Evolutionary conservation across 768 basidiomycete genomes (phyloP).

Genomic region (Astraeus odoratus): DNA sequence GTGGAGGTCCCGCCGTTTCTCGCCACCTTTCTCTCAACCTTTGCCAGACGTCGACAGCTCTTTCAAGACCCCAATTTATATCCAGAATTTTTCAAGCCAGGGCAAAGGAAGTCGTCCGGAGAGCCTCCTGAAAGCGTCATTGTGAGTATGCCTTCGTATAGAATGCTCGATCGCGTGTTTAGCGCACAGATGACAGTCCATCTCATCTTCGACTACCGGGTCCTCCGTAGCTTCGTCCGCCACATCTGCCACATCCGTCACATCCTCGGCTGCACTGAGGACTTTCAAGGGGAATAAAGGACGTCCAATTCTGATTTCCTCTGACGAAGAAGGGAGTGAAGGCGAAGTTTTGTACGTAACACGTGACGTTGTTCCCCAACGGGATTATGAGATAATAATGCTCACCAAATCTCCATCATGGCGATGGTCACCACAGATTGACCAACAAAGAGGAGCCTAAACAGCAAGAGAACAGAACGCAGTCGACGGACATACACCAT

Average conservation of each 20-base stretch:
- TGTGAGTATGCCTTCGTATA: conserved; percentile 13
- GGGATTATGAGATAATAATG: background rate
- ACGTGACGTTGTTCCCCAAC: conserved; percentile 6
- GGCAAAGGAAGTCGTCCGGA: conserved; percentile 10
- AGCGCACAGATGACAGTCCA: conserved; percentile 8
- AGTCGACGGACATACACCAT: background rate
- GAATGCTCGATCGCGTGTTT: background rate
- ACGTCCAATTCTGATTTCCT: conserved; percentile 23
- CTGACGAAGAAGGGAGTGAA: conserved; percentile 22
- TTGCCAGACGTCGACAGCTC: conserved; percentile 21
- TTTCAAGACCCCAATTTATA: conserved; percentile 20
- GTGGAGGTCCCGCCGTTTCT: background rate
- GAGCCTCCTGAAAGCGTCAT: conserved; percentile 8
- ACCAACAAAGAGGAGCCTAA: conserved; percentile 2
- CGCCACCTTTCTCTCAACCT: background rate
- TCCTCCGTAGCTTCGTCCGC: conserved; percentile 17
- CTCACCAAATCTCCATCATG: background rate
- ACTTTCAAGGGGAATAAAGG: conserved; percentile 5
- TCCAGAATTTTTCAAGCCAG: conserved; percentile 23
- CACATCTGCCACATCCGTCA: background rate
- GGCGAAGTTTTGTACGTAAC: background rate
- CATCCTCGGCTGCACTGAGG: background rate
- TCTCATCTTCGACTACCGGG: conserved; percentile 15
- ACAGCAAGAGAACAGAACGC: conserved; percentile 4
- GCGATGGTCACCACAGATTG: background rate